phyloP scores from a whole-genome alignment of 768 basidiomycete species.

The Candolleomyces efflorescens region DNA sequence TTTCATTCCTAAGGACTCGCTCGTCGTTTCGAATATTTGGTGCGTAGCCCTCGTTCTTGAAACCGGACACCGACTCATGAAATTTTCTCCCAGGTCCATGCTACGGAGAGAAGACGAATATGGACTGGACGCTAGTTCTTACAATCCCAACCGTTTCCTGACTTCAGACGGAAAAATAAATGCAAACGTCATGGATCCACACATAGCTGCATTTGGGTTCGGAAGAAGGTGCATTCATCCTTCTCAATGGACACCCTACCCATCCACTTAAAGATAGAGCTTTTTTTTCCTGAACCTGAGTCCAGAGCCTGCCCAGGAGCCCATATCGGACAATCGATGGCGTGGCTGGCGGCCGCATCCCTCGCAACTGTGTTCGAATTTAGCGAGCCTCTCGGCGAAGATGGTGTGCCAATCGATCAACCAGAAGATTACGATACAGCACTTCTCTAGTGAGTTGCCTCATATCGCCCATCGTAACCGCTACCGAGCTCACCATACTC shows the following conservation, averaged over 20 bases:
- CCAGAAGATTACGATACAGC: background rate
- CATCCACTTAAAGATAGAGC: no score
- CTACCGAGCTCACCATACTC: background rate
- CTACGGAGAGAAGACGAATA: slow-evolving; percentile 31
- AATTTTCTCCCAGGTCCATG: slow-evolving; percentile 29
- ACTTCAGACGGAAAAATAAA: slow-evolving; percentile 14
- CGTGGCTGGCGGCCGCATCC: slow-evolving; percentile 5
- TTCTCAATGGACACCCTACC: background rate
- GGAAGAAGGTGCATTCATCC: slow-evolving; percentile 17
- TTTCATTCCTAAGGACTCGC: background rate
- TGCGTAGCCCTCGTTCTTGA: background rate
- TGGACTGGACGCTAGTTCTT: slow-evolving; percentile 26
- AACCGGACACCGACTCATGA: no score
- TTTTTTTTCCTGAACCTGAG: background rate
- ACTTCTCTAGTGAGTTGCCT: background rate
- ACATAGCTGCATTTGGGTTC: slow-evolving; percentile 21
- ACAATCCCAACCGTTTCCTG: slow-evolving; percentile 35
- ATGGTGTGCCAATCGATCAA: slow-evolving; percentile 4
- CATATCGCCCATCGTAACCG: background rate
- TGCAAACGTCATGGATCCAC: slow-evolving; percentile 13
- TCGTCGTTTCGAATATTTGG: background rate
- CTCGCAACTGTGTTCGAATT: slow-evolving; percentile 7
- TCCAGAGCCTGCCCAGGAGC: slow-evolving; percentile 4
- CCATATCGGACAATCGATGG: slow-evolving; percentile 1
- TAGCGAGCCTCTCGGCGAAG: background rate